A percentile compares a stretch with the other conserved stretches of the same genome.
Evolutionary conservation across 2,329 filamentous ascomycete genomes (phyloP).

Genomic region (Chalaropsis ovoidea): DNA sequence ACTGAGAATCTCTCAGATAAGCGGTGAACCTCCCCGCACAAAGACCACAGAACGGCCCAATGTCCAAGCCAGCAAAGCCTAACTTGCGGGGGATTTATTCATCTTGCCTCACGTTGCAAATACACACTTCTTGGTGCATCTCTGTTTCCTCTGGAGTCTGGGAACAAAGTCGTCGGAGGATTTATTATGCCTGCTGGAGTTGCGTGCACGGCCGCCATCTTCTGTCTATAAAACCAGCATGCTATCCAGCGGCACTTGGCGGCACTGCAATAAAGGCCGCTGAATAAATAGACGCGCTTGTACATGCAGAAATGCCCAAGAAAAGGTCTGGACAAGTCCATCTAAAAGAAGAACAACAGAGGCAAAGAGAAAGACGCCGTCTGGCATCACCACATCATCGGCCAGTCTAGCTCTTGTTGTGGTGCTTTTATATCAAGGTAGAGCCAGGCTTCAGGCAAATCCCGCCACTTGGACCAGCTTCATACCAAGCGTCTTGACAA

Average conservation of each 20-base stretch:
- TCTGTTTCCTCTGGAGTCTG: not conserved
- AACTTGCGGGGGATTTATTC: conserved; percentile 1
- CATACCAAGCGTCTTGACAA: not conserved
- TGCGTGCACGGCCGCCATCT: not conserved
- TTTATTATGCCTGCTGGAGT: conserved; percentile 4
- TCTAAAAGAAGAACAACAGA: not conserved
- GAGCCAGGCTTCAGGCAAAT: not conserved
- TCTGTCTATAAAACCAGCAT: conserved; percentile 12
- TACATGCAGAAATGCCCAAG: conserved; percentile 1
- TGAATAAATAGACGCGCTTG: not conserved
- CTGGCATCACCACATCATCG: not conserved
- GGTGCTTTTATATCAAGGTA: no score
- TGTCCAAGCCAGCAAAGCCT: not conserved
- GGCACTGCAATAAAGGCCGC: not conserved
- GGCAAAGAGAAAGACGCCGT: not conserved
- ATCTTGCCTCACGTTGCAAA: not conserved
- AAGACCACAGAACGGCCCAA: conserved; percentile 4
- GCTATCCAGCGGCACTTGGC: conserved; percentile 14
- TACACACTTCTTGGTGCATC: not conserved
- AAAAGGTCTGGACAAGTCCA: not conserved
- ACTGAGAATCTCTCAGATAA: not conserved
- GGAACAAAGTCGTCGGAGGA: conserved; percentile 1
- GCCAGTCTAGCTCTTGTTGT: not conserved
- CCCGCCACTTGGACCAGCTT: not conserved
- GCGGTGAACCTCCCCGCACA: not conserved